Percentiles rank a stretch among this genome's conserved stretches.
These are phyloP conservation scores for Ogataea siamensis DNA, from an alignment of 805 yeast genomes.

Conservation along the genomic window DNA sequence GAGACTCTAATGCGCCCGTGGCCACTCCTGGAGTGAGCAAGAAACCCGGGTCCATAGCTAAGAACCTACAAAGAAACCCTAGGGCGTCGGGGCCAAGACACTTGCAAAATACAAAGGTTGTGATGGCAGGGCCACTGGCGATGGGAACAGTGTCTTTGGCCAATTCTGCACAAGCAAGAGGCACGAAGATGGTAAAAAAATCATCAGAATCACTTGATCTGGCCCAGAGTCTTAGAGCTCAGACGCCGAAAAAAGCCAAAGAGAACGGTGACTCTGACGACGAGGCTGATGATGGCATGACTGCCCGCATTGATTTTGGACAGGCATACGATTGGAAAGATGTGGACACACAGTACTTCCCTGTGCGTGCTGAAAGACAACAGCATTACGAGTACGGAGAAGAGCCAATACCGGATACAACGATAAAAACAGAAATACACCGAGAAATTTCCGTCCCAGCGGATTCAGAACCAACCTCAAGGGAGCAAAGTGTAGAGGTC, in stretches of 20 bases:
- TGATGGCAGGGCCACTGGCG: constrained; percentile 72
- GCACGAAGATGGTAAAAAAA: constrained; percentile 3
- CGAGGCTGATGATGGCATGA: constrained; percentile 40
- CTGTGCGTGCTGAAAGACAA: constrained; percentile 64
- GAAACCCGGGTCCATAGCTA: constrained; percentile 32
- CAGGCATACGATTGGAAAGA: constrained; percentile 52
- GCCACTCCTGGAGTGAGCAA: constrained; percentile 37
- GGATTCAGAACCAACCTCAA: constrained; percentile 21
- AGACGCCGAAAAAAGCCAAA: constrained; percentile 11
- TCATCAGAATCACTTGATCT: constrained; percentile 19
- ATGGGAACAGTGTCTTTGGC: constrained; percentile 56
- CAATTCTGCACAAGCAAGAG: constrained; percentile 7
- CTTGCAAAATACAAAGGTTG: constrained; percentile 52
- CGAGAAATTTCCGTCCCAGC: constrained; percentile 25
- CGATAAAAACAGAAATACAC: constrained; percentile 34
- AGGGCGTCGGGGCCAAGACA: constrained; percentile 31
- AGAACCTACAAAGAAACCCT: constrained; percentile 37
- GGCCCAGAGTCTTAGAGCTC: constrained; percentile 20
- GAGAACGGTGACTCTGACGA: constrained; percentile 9
- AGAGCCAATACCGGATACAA: constrained; percentile 30
- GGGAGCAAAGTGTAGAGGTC: constrained; percentile 26
- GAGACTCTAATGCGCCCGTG: constrained; percentile 71
- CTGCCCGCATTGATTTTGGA: constrained; percentile 60
- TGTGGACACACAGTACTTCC: constrained; percentile 58
- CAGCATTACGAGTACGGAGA: constrained; percentile 40